Base-by-base conservation (phyloP, 257 asterid species). In the Petunia axillaris region DNA sequence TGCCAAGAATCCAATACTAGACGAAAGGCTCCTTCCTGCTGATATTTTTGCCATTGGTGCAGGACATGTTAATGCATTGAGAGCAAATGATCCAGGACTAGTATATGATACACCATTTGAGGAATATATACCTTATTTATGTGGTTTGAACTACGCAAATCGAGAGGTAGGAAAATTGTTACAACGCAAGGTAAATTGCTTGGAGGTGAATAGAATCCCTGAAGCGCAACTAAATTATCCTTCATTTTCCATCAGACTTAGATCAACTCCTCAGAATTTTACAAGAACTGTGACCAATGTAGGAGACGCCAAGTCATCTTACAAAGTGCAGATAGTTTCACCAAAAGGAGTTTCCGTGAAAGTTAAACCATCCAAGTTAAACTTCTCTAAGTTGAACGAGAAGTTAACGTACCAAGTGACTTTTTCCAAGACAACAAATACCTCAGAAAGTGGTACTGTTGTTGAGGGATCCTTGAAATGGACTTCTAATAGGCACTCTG, bases 51-150 rank as follows among this genome's bases (percentile, higher is more conserved):
- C 91, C 57, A 82, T 80, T 0, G 88, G 92, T 5, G 67, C 94
- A 8, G 92, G 94, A 52, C 92, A 90, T n/a, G 88, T 88, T 13
- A 88, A 88, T 53, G 89, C 92, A 1, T 78, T 86, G 0, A 82
- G 65, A 59, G 89, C 92, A 4, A 83, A 43, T 25, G 84, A 88
- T 57, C 94, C 92, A 0, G 94, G 94, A 41, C 84, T 90, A 14
- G 38, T 90, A 8, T 90, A 90, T 25, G 96, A 91, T 76, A 76
- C 82, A 48, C 50, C 76, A 14, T 85, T 90, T 0, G 14, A 83
- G 39, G 93, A 91, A 13, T 91, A 91, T 77, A 5, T 83, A 2
- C 85, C 89, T 4, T 90, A 87, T 48, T 43, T 88, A 36, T 90
- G 90, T 13, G 91, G 94, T 14, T 77, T 89, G 48, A 85, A 86